Base-by-base conservation (phyloP, 164 flowering plant genomes). In the Kalanchoe fedtschenkoi region DNA sequence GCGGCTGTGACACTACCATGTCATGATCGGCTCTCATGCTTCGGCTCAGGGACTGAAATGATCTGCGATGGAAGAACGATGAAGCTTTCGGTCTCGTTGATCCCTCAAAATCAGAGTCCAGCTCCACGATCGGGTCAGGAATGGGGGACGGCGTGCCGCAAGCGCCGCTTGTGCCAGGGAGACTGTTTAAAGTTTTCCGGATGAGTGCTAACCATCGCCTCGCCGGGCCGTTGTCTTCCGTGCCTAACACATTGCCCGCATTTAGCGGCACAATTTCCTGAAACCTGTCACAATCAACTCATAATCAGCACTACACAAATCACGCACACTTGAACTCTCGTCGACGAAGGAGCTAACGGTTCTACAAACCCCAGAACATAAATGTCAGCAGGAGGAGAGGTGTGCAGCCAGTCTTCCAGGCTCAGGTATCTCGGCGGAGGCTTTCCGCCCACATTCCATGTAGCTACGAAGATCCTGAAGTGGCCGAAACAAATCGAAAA, bases 371-470 rank as follows among this genome's bases (percentile, higher is more conserved):
- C 95, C 46, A 86, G 84, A 71, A 81, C 88, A 73, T 88, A 86
- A 7, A 86, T 75, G 39, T 86, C 92, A 2, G 88, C 86, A 5
- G 83, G 78, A 37, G 83, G 80, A 64, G 76, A 75, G 32, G 77
- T 82, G 74, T 86, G 83, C 62, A 88, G 69, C 90, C 92, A 88
- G 34, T 88, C 90, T 16, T 81, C 90, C 66, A 88, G 73, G 4
- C 76, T 83, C 70, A 86, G 74, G 75, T 87, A 80, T 28, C 83
- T 88, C 6, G 73, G 71, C 15, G 90, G 90, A 61, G 87, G 77
- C 66, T 78, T 80, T 68, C 96, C 96, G n/a, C 85, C 92, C 35
- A 88, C 88, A 75, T 88, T 86, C 92, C 96, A 88, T 51, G 92
- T 81, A 15, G 88, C 92, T 61, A 84, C 88, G 67, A 88, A 84